phyloP scores from a whole-genome alignment of 2,329 filamentous ascomycete species.

The Fusarium sp. region DNA sequence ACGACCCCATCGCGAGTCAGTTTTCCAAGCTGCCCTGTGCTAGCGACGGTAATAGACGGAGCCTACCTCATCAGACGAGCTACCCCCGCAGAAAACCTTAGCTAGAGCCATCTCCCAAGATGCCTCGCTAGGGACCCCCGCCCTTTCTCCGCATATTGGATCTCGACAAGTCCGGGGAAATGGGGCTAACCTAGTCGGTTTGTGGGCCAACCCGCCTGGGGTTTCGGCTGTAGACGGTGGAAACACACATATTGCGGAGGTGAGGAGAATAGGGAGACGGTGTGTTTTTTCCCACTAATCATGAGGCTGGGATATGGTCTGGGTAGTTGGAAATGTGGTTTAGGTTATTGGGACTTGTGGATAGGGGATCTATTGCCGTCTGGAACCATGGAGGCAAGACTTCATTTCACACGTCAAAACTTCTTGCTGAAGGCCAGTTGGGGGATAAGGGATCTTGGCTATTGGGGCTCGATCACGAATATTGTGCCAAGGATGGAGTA shows the following conservation, averaged over 20 bases:
- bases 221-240: neutral
- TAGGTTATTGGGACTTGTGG: neutral
- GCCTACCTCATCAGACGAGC: neutral
- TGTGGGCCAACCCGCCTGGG: neutral
- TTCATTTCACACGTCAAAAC: neutral
- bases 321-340: neutral
- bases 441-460: neutral
- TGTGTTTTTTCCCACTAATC: neutral
- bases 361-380: neutral
- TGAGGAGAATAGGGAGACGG: neutral
- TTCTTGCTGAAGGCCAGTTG: neutral
- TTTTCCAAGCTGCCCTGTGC: neutral
- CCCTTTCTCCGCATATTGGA: neutral
- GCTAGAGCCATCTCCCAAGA: neutral
- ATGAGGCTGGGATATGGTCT: neutral
- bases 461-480: neutral
- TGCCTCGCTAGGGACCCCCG: neutral
- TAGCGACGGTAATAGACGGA: conserved; percentile 1
- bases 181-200: neutral
- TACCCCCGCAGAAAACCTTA: neutral
- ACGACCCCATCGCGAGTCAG: neutral
- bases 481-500: neutral
- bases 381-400: neutral
- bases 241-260: neutral
- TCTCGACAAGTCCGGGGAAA: neutral